Conservation (phyloP, 345 rosid genomes). For the Ricinus communis region DNA sequence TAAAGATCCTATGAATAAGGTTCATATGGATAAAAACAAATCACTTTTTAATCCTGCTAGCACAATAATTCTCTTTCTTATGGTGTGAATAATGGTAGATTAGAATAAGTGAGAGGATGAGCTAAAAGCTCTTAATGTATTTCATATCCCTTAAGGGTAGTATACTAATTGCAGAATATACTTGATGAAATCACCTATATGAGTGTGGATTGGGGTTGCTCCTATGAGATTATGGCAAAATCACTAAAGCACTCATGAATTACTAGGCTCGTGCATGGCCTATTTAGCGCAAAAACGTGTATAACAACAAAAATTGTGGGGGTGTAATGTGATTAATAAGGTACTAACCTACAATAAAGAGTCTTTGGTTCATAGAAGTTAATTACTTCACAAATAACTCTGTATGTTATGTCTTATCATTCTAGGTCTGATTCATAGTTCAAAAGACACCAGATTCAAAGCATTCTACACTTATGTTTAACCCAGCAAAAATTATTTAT, state of each 20-base stretch:
- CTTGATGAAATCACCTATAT: no score
- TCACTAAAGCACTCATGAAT: neutral
- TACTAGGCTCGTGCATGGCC: neutral
- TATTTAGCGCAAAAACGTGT: no score
- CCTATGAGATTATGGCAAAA: neutral
- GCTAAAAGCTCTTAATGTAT: neutral
- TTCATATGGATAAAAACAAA: neutral
- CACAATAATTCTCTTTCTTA: no score
- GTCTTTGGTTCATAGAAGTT: no score
- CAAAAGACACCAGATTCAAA: neutral
- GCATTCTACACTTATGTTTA: neutral
- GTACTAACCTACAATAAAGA: no score
- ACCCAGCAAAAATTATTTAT: neutral
- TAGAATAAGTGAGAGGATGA: neutral
- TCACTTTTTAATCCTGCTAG: no score
- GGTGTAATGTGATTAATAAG: neutral
- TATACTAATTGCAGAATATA: no score
- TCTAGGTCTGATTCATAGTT: neutral
- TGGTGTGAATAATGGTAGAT: neutral
- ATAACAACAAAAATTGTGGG: neutral
- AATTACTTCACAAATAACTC: neutral
- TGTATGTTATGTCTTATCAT: neutral
- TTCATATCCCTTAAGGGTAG: no score
- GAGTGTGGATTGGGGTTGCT: no score
- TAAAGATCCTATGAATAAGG: no score